Evolutionary conservation across 768 basidiomycete species (phyloP).

Genomic region (Sarcomyxa edulis): DNA sequence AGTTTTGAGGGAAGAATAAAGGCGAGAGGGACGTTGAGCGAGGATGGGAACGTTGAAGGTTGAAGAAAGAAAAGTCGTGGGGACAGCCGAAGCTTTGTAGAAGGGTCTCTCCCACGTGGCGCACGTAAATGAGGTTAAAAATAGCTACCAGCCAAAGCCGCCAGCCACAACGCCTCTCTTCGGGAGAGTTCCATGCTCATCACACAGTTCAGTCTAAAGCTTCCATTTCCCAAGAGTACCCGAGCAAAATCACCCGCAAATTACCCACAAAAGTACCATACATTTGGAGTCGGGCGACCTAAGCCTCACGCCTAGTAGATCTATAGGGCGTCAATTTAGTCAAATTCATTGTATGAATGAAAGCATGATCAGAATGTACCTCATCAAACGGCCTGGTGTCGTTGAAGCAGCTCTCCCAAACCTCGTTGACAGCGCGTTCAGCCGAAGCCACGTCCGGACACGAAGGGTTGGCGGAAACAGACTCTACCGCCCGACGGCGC

Average conservation of each 20-base stretch:
- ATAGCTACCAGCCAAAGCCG: too few species aligned
- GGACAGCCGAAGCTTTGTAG: too few species aligned
- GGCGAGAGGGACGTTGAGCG: constrained; percentile 13
- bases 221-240: too few species aligned
- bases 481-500: constrained; percentile 77
- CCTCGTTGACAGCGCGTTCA: constrained; percentile 89
- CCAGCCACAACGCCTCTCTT: too few species aligned
- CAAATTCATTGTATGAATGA: background rate
- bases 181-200: too few species aligned
- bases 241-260: too few species aligned
- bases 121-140: too few species aligned
- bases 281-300: too few species aligned
- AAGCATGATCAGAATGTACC: constrained; percentile 34
- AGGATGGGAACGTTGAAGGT: constrained; percentile 10
- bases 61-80: background rate
- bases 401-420: constrained; percentile 93
- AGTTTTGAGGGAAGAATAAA: constrained; percentile 13
- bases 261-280: too few species aligned
- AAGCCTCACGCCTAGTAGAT: constrained; percentile 12
- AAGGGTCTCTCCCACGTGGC: too few species aligned
- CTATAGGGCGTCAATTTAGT: constrained; percentile 6
- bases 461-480: constrained; percentile 74
- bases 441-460: constrained; percentile 76
- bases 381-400: constrained; percentile 98
- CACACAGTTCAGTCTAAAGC: too few species aligned